These are phyloP conservation scores for Nemania serpens DNA, from an alignment of 2,329 filamentous ascomycete species.

Conservation along the genomic window DNA sequence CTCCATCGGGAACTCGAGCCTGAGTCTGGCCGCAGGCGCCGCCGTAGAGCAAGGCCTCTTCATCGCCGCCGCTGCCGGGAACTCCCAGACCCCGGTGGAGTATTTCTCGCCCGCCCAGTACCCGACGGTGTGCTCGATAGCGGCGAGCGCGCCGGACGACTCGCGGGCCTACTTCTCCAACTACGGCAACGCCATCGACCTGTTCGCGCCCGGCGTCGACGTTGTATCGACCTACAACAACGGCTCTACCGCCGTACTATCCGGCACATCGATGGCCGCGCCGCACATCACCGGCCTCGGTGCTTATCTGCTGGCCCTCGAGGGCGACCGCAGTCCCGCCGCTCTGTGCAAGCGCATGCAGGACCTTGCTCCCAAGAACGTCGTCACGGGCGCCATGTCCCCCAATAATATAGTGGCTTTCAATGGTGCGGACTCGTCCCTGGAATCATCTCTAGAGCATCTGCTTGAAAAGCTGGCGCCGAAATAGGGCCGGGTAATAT, in stretches of 20 bases:
- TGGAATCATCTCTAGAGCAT: not conserved
- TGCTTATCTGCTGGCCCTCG: conserved; percentile 53
- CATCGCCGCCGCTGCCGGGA: conserved; percentile 53
- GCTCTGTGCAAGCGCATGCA: conserved; percentile 35
- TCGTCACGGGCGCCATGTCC: conserved; percentile 30
- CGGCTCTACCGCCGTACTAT: conserved; percentile 46
- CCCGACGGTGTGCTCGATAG: conserved; percentile 43
- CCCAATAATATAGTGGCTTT: conserved; percentile 34
- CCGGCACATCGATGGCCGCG: conserved; percentile 51
- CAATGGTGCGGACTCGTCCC: conserved; percentile 24
- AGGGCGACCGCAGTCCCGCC: conserved; percentile 44
- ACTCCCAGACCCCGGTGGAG: conserved; percentile 38
- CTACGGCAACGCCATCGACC: conserved; percentile 45
- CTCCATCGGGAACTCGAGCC: conserved; percentile 36
- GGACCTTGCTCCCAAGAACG: conserved; percentile 30
- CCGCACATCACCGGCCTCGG: conserved; percentile 50
- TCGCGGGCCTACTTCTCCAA: conserved; percentile 39
- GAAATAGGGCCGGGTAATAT: not conserved
- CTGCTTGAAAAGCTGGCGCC: not conserved
- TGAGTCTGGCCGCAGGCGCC: conserved; percentile 49
- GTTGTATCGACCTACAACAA: conserved; percentile 48
- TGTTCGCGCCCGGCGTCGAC: conserved; percentile 49
- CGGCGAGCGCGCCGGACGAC: conserved; percentile 36
- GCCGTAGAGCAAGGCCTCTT: conserved; percentile 48
- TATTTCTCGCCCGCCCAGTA: conserved; percentile 39